A percentile compares a stretch with the other conserved stretches of the same genome.
Evolutionary conservation across 805 yeast genomes (phyloP).

Genomic region (Komagataella kurtzmanii): DNA sequence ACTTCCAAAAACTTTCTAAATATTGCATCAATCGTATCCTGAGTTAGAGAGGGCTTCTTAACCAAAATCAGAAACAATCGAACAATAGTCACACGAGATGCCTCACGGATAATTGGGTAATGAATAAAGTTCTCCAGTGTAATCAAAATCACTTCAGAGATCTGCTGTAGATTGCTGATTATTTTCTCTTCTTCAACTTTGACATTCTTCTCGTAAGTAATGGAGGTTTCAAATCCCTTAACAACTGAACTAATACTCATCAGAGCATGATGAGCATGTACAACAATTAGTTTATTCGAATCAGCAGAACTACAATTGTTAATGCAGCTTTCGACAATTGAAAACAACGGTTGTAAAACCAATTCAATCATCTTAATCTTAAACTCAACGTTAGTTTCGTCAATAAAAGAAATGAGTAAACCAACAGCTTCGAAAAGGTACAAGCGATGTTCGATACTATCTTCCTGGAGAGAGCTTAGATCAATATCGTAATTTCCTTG

Average conservation of each 20-base stretch:
- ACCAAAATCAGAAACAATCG: slow-evolving; percentile 71
- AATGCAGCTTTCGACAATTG: slow-evolving; percentile 55
- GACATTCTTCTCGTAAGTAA: background rate
- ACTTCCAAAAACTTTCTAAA: slow-evolving; percentile 63
- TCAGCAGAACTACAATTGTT: slow-evolving; percentile 17
- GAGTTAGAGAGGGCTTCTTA: slow-evolving; percentile 24
- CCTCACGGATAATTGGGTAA: slow-evolving; percentile 63
- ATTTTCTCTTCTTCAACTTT: background rate
- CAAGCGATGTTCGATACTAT: slow-evolving; percentile 64
- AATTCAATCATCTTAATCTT: slow-evolving; percentile 41
- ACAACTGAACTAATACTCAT: slow-evolving; percentile 86
- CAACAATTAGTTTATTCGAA: slow-evolving; percentile 28
- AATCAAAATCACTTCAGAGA: slow-evolving; percentile 69
- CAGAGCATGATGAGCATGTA: slow-evolving; percentile 77
- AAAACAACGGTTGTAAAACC: slow-evolving; percentile 64
- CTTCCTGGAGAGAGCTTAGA: slow-evolving; percentile 29
- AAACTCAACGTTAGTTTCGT: slow-evolving; percentile 23
- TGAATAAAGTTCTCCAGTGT: slow-evolving; percentile 66
- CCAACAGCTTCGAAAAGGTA: slow-evolving; percentile 84
- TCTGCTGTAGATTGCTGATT: slow-evolving; percentile 15
- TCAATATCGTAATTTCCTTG: slow-evolving; percentile 14
- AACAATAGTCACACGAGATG: slow-evolving; percentile 78
- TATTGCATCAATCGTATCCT: slow-evolving; percentile 23
- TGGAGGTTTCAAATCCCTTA: slow-evolving; percentile 57
- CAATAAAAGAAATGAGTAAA: slow-evolving; percentile 42